phyloP scores from a whole-genome alignment of 352 stramenopile species.

The Pythium phragmitis region DNA sequence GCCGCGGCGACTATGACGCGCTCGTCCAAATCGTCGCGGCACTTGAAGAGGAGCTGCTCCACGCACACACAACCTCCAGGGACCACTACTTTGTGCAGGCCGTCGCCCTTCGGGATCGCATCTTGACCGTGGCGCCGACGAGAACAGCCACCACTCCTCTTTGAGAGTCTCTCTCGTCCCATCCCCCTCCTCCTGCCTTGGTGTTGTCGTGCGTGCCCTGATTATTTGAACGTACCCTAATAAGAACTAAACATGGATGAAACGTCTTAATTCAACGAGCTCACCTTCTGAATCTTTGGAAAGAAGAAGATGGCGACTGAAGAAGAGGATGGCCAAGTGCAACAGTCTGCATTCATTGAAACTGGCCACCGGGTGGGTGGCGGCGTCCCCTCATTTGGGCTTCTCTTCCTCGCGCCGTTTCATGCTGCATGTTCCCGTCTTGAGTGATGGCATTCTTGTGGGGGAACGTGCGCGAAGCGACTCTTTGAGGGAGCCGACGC shows the following conservation, averaged over 20 bases:
- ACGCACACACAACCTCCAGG: constrained; percentile 67
- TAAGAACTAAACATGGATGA: constrained; percentile 12
- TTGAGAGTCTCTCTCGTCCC: background rate
- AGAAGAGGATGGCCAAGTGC: background rate
- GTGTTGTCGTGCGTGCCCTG: background rate
- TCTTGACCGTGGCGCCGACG: constrained; percentile 43
- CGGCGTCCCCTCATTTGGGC: background rate
- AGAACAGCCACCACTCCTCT: constrained; percentile 21
- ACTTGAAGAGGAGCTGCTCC: constrained; percentile 79
- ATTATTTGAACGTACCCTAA: constrained; percentile 10
- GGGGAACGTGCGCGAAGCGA: background rate
- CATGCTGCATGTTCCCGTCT: background rate
- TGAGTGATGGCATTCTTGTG: background rate
- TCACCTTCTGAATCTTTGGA: no score
- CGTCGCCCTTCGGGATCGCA: constrained; percentile 47
- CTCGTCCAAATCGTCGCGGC: constrained; percentile 60
- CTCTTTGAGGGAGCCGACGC: background rate
- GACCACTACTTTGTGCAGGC: constrained; percentile 69
- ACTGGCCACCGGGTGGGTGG: background rate
- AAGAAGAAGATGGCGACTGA: no score
- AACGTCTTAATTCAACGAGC: background rate
- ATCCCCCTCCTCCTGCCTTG: background rate
- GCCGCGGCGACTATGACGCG: constrained; percentile 60
- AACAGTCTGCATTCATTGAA: background rate
- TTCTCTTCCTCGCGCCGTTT: background rate